Evolutionary conservation across 148 eudicot species (phyloP).

Genomic region (Chenopodium suecicum): DNA sequence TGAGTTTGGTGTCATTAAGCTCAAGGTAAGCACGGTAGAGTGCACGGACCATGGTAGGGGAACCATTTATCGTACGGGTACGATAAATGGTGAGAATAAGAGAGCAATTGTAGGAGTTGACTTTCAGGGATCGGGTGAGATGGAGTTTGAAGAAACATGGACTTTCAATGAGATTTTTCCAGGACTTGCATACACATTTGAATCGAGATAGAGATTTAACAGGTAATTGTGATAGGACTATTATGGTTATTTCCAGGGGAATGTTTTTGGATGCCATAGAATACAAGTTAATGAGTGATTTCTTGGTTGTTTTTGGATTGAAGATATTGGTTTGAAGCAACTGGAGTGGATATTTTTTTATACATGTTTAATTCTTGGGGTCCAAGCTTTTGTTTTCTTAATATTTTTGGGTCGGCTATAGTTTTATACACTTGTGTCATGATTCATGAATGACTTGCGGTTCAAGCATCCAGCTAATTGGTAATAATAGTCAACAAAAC

Average conservation of each 20-base stretch:
- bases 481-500: too few relatives aligned
- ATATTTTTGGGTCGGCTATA: neutral
- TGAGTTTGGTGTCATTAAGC: conserved; percentile 2
- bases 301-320: neutral
- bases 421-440: neutral
- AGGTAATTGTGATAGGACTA: conserved; percentile 12
- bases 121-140: neutral
- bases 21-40: conserved; percentile 19
- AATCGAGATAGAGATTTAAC: conserved; percentile 7
- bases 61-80: neutral
- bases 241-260: conserved; percentile 14
- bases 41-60: neutral
- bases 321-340: neutral
- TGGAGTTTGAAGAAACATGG: conserved; percentile 19
- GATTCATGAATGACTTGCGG: neutral
- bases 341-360: neutral
- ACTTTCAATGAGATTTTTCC: conserved; percentile 6
- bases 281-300: neutral
- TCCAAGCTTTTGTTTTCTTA: neutral
- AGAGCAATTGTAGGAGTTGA: conserved; percentile 8
- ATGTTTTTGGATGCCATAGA: conserved; percentile 17
- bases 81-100: conserved; percentile 11
- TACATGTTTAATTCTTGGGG: neutral
- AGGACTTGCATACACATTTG: conserved; percentile 16
- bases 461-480: neutral